Evolutionary conservation across 169 alveolate species (phyloP), one percentile per base, ranked within the genome.

Genomic region (Eimeria falciformis): DNA sequence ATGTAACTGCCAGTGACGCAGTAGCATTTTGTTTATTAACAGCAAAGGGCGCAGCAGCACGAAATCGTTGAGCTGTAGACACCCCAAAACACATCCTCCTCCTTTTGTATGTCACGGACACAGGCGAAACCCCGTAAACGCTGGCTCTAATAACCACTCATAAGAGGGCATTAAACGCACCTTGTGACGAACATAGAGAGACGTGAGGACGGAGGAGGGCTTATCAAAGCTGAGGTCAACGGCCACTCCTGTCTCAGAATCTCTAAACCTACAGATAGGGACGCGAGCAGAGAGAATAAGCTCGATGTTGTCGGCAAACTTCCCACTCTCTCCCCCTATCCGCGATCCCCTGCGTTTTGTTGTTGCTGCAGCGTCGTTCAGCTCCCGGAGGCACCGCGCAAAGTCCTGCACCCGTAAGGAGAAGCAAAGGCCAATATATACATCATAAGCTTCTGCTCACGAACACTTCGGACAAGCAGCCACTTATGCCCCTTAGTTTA

Each of bases 211-310:
- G 21, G 95, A 91, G 40, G 94, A 86, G n/a, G 92, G 94, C 86
- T 93, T 93, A 62, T 93, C 93, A 27, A 94, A 62, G 73, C 95
- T 87, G 33, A 94, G 71, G 79, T 94, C 96, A 23, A 94, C 96
- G 6, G 90, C 55, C 56, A 94, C 86, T 66, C 95, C 92, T 21
- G 95, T 91, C 77, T 68, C 95, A 25, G 95, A 71, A 79, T 94
- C 96, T 3, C 86, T 93, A 77, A 81, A 94, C 29, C 90, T 90
- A 73, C 93, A 82, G 12, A 94, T 93, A 9, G 96, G 96, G 11
- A 94, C 96, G 53, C 92, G 56, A 14, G 96, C 96, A 43, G 21
- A n/a, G 11, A 62, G 62, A n/a, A 90, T 81, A 27, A 71, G 66
- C 65, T 90, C 81, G n/a, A 90, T 29, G 62, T 27, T 29, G 7